phyloP scores from a whole-genome alignment of 345 rosid genomes.

The Clarkia xantiana region DNA sequence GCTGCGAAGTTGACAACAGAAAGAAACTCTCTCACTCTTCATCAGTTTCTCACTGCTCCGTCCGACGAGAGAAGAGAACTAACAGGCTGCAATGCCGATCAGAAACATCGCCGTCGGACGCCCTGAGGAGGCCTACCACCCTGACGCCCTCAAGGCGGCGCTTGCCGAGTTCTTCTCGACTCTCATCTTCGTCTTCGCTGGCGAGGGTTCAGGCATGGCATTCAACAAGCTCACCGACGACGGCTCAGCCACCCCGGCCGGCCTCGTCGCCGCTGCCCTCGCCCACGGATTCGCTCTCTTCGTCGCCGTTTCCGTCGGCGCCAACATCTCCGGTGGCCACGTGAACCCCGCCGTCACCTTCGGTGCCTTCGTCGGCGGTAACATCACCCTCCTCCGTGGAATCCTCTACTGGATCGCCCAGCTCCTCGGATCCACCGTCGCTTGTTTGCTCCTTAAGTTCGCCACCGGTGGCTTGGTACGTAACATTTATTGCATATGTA shows the following conservation, averaged over 20 bases:
- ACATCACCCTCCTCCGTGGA: slow-evolving; percentile 7
- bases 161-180: slow-evolving; percentile 8
- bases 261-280: slow-evolving; percentile 5
- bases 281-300: slow-evolving; percentile 7
- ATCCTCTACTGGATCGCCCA: slow-evolving; percentile 9
- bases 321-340: slow-evolving; percentile 7
- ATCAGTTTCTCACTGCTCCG: no score
- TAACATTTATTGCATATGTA: no score
- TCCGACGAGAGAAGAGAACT: background rate
- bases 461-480: slow-evolving; percentile 7
- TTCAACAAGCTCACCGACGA: slow-evolving; percentile 7
- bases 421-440: slow-evolving; percentile 10
- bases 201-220: slow-evolving; percentile 7
- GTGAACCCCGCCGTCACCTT: slow-evolving; percentile 9
- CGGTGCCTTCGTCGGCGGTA: slow-evolving; percentile 4
- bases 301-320: slow-evolving; percentile 5
- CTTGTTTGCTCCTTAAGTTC: slow-evolving; percentile 7
- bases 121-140: slow-evolving; percentile 7
- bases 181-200: slow-evolving; percentile 6
- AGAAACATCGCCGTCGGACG: slow-evolving; percentile 3
- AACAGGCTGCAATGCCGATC: slow-evolving; percentile 1
- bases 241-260: slow-evolving; percentile 5
- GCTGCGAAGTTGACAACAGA: background rate
- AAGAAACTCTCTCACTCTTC: background rate
- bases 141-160: slow-evolving; percentile 7